A percentile compares a stretch with the other conserved stretches of the same genome.
Conservation (phyloP, 164 flowering plant genomes). For the Santalum album region DNA sequence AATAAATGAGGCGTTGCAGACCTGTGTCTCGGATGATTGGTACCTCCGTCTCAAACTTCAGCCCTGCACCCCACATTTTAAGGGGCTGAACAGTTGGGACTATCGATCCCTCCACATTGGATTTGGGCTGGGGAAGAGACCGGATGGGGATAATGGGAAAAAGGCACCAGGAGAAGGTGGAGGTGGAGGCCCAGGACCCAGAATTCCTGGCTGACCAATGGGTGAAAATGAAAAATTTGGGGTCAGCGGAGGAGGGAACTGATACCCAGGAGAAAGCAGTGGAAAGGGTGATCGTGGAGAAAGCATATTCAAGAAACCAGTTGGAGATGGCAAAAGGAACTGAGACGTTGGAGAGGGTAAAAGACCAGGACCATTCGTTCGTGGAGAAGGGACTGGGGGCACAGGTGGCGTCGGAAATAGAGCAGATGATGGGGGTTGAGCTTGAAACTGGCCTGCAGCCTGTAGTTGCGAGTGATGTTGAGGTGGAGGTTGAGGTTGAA, state of each 20-base stretch:
- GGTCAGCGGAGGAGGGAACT: conserved; percentile 59
- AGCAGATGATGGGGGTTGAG: conserved; percentile 28
- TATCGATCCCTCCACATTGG: conserved; percentile 83
- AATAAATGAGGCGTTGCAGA: not conserved
- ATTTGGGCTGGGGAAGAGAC: conserved; percentile 58
- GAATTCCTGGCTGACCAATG: conserved; percentile 57
- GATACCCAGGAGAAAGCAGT: conserved; percentile 66
- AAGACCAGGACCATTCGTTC: conserved; percentile 38
- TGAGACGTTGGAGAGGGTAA: conserved; percentile 85
- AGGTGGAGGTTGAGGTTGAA: not conserved
- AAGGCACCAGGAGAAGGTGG: conserved; percentile 70
- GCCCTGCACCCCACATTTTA: not conserved
- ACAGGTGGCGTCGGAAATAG: conserved; percentile 51
- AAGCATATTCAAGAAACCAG: conserved; percentile 39
- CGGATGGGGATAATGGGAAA: conserved; percentile 75
- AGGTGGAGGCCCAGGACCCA: conserved; percentile 89
- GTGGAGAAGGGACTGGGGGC: conserved; percentile 35
- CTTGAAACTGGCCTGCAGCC: conserved; percentile 8
- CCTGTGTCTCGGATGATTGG: not conserved
- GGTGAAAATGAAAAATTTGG: conserved; percentile 65
- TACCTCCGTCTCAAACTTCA: not conserved
- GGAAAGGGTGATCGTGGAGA: conserved; percentile 90
- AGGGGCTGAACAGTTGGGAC: conserved; percentile 1
- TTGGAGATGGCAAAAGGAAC: conserved; percentile 77
- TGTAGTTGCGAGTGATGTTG: conserved; percentile 7